Conservation (phyloP, 2,329 filamentous ascomycete genomes). For the Colletotrichum musicola region DNA sequence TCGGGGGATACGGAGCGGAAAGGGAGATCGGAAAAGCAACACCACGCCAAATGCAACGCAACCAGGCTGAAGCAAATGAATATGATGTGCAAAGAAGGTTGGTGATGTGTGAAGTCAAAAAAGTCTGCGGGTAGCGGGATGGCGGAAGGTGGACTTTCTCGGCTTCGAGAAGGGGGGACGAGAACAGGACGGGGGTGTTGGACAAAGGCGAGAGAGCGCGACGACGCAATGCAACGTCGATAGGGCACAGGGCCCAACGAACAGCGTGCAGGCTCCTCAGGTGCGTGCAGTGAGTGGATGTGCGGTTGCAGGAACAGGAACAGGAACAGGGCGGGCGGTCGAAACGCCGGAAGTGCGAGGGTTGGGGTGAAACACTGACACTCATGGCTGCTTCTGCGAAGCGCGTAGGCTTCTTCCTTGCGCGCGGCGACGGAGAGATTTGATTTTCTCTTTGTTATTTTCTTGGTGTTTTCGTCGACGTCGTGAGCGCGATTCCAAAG, state of each 20-base stretch:
- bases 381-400: conserved; percentile 56
- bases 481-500: conserved; percentile 14
- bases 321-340: conserved; percentile 27
- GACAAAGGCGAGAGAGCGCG: conserved; percentile 8
- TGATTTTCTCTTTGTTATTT: background rate
- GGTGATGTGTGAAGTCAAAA: conserved; percentile 21
- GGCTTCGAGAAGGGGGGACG: conserved; percentile 37
- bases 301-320: conserved; percentile 6
- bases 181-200: conserved; percentile 37
- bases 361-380: conserved; percentile 57
- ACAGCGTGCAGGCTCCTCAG: conserved; percentile 2
- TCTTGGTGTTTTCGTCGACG: background rate
- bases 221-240: conserved; percentile 19
- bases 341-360: conserved; percentile 43
- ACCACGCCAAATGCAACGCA: conserved; percentile 33
- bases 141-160: conserved; percentile 14
- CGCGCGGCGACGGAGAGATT: conserved; percentile 26
- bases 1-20: background rate
- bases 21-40: background rate
- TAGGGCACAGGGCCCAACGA: background rate
- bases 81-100: conserved; percentile 37
- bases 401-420: conserved; percentile 41
- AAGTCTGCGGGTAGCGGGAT: conserved; percentile 17
- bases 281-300: background rate
- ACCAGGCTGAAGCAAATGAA: conserved; percentile 35